These are phyloP conservation scores for Pseudocercospora fijiensis DNA, from an alignment of 2,329 filamentous ascomycete genomes.

Conservation along the genomic window DNA sequence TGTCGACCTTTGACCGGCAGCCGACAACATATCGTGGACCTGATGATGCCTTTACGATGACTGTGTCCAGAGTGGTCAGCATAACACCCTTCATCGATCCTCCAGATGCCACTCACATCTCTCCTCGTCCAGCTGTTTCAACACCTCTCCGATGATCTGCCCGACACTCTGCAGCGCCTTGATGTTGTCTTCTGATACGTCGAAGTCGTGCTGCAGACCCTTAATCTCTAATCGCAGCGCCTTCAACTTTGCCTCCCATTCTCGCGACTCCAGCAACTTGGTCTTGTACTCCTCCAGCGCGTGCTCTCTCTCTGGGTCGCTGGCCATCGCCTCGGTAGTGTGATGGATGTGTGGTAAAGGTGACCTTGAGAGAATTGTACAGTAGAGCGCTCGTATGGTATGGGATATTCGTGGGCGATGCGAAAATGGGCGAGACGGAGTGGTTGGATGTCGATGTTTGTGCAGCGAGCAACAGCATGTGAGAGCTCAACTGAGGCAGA, in stretches of 20 bases:
- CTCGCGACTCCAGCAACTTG: conserved; percentile 79
- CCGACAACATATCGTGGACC: conserved; percentile 97
- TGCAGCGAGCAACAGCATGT: conserved; percentile 10
- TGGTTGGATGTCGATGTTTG: conserved; percentile 12
- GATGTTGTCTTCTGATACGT: conserved; percentile 98
- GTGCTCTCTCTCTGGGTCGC: conserved; percentile 53
- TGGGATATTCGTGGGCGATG: not conserved
- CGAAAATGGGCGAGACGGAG: not conserved
- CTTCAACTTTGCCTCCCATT: conserved; percentile 99
- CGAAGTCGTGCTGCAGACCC: conserved; percentile 88
- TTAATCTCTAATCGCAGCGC: conserved; percentile 92
- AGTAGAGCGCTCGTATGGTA: not conserved
- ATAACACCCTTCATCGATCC: not conserved
- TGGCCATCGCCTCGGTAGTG: conserved; percentile 26
- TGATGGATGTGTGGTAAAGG: not conserved
- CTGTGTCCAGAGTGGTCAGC: conserved; percentile 48
- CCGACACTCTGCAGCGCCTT: conserved; percentile 98
- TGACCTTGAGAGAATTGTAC: not conserved
- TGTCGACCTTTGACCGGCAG: conserved; percentile 97
- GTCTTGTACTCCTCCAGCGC: conserved; percentile 55
- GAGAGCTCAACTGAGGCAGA: not conserved
- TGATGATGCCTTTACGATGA: conserved; percentile 97
- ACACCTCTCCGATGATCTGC: conserved; percentile 97
- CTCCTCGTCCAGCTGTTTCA: conserved; percentile 98
- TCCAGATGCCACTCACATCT: conserved; percentile 67